Evolutionary conservation across 2,329 filamentous ascomycete species (phyloP).

Genomic region (Phyllosticta citribraziliensis): DNA sequence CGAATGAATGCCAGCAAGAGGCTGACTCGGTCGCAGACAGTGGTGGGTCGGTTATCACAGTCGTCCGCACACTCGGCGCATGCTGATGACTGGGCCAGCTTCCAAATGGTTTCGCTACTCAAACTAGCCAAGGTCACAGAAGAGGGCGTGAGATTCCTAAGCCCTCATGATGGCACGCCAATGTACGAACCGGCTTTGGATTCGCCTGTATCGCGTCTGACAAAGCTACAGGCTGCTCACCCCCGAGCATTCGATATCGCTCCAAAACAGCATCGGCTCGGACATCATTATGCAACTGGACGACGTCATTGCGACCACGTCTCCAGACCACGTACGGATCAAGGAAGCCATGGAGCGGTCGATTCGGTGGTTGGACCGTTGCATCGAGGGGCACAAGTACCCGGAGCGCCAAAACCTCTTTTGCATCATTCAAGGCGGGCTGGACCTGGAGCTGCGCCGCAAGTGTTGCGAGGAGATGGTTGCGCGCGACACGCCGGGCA

Average conservation of each 20-base stretch:
- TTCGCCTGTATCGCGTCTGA: not conserved
- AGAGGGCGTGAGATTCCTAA: slow-evolving; percentile 90
- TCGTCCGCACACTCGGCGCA: slow-evolving; percentile 12
- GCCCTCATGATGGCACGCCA: slow-evolving; percentile 84
- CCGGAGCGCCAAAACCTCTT: slow-evolving; percentile 84
- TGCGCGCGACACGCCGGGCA: slow-evolving; percentile 80
- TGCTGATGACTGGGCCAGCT: slow-evolving; percentile 46
- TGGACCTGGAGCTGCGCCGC: slow-evolving; percentile 76
- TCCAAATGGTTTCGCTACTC: slow-evolving; percentile 96
- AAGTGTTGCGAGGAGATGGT: slow-evolving; percentile 85
- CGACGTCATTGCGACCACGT: slow-evolving; percentile 94
- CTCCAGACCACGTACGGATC: slow-evolving; percentile 79
- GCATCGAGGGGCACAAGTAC: slow-evolving; percentile 79
- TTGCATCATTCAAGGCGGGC: slow-evolving; percentile 94
- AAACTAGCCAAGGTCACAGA: slow-evolving; percentile 91
- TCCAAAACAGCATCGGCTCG: slow-evolving; percentile 95
- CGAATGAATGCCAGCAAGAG: not conserved
- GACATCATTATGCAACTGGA: slow-evolving; percentile 99
- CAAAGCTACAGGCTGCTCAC: slow-evolving; percentile 61
- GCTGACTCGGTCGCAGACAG: slow-evolving; percentile 31
- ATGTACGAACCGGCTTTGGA: slow-evolving; percentile 47
- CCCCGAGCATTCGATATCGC: slow-evolving; percentile 88
- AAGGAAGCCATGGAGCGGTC: slow-evolving; percentile 90
- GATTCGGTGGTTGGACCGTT: slow-evolving; percentile 90
- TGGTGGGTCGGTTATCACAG: slow-evolving; percentile 31